Evolutionary conservation across 495 filamentous ascomycete genomes (phyloP), one percentile per base, ranked within the genome.

Genomic region (Xylona heveae): DNA sequence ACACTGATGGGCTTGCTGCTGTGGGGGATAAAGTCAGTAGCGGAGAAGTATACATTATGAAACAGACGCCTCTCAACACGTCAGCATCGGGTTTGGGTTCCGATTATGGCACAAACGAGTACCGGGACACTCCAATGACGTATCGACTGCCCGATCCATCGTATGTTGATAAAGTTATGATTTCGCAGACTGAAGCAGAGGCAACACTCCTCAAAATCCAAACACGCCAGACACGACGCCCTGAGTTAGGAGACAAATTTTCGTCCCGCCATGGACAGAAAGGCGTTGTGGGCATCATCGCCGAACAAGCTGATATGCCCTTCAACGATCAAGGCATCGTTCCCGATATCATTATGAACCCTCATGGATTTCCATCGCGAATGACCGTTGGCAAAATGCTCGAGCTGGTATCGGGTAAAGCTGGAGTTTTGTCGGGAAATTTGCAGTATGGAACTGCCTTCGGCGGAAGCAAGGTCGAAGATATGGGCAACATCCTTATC

Each of bases 271-370:
- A 59, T 36, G 55, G 55, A 1, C 55, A 59, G 31, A 59, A 59
- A 33, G 55, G 88, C 29, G 90, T 95, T 13, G 81, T 88, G 1
- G 88, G 88, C 24, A 85, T 94, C 47, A 92, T 95, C 34, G 81
- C 80, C 21, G 73, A 90, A 27, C 83, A 94, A 52, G 81, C 82
- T 40, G 88, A 99, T 48, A 78, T 99, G 76, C 88, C 88, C 1
- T 99, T 99, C 56, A 75, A 76, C 6, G 85, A 95, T 52, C 58
- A 66, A 23, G 90, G 88, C 3, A 74, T 99, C 39, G 68, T 67
- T 24, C 88, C 88, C 0, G 88, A 99, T 50, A 88, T 99, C 45
- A 99, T 99, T 69, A 99, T 99, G 90, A 99, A 99, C 58, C 88
- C 88, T 1, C 88, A 99, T 54, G 88, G 90, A 68, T 95, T 99